phyloP scores from a whole-genome alignment of 73 alveolate species.

The Paramecium octaurelia region DNA sequence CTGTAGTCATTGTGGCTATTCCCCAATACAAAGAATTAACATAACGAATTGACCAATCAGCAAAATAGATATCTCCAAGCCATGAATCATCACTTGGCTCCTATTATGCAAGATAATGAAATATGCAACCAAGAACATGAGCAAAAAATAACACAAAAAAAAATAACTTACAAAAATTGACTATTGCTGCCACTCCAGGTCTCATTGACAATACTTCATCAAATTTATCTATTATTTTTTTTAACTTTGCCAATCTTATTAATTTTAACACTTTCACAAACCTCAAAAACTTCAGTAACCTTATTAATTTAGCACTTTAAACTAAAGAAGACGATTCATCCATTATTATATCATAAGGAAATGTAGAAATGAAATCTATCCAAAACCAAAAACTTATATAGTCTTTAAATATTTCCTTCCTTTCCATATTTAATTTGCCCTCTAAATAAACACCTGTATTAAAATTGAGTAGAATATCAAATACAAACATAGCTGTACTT shows the following conservation, averaged over 20 bases:
- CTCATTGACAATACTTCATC: constrained; percentile 71
- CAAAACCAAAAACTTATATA: constrained; percentile 75
- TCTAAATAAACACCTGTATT: constrained; percentile 72
- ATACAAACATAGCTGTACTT: constrained; percentile 1
- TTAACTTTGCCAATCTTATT: constrained; percentile 69
- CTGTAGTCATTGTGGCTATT: constrained; percentile 84
- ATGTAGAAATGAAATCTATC: constrained; percentile 67
- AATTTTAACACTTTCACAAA: constrained; percentile 70
- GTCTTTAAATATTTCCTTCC: constrained; percentile 53
- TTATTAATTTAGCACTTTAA: constrained; percentile 61
- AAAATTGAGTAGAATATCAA: constrained; percentile 61
- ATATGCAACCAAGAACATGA: constrained; percentile 71
- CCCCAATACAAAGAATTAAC: constrained; percentile 78
- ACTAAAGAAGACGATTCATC: constrained; percentile 29
- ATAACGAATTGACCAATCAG: constrained; percentile 52
- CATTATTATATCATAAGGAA: constrained; percentile 73
- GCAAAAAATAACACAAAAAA: constrained; percentile 49
- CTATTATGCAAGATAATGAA: constrained; percentile 54
- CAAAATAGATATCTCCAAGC: constrained; percentile 36
- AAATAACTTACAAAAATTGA: constrained; percentile 35
- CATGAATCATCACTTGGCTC: constrained; percentile 63
- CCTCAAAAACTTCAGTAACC: constrained; percentile 70
- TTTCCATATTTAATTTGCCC: constrained; percentile 67
- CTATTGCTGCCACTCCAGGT: constrained; percentile 14
- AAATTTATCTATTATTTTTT: constrained; percentile 68